These are phyloP conservation scores for Mycena venus DNA, from an alignment of 768 basidiomycete genomes.

Conservation along the genomic window DNA sequence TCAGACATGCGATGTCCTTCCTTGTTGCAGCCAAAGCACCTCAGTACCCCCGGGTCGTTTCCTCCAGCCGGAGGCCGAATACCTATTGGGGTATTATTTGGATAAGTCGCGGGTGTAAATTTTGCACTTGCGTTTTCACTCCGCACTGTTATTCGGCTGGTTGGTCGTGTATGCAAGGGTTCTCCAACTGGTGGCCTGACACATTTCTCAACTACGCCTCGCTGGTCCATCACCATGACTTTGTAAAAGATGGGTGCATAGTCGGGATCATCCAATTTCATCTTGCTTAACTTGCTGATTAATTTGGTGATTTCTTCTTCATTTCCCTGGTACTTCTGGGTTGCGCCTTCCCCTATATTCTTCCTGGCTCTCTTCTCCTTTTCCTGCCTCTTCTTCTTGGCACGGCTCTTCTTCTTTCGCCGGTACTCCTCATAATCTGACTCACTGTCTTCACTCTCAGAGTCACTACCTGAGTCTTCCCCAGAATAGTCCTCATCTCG, in stretches of 20 bases:
- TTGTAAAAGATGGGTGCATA: conserved; percentile 15
- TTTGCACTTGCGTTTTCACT: too few relatives aligned
- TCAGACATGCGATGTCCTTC: neutral
- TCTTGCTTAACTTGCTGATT: neutral
- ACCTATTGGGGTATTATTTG: neutral
- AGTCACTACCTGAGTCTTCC: too few relatives aligned
- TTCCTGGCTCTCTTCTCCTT: neutral
- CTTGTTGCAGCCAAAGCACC: neutral
- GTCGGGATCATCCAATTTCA: conserved; percentile 16
- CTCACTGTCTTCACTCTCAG: too few relatives aligned
- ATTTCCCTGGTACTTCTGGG: neutral
- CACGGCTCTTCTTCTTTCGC: neutral
- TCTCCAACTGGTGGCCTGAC: neutral
- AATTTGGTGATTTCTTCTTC: too few relatives aligned
- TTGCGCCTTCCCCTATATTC: neutral
- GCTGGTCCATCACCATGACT: too few relatives aligned
- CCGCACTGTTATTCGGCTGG: neutral
- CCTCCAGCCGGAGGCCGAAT: neutral
- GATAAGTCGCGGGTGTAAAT: neutral
- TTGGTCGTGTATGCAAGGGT: neutral
- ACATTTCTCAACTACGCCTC: too few relatives aligned
- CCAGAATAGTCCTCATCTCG: too few relatives aligned
- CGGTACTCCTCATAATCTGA: neutral
- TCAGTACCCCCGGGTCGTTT: neutral
- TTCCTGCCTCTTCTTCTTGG: neutral